Conservation (phyloP, 2,329 filamentous ascomycete species). For the Didymella sp. region DNA sequence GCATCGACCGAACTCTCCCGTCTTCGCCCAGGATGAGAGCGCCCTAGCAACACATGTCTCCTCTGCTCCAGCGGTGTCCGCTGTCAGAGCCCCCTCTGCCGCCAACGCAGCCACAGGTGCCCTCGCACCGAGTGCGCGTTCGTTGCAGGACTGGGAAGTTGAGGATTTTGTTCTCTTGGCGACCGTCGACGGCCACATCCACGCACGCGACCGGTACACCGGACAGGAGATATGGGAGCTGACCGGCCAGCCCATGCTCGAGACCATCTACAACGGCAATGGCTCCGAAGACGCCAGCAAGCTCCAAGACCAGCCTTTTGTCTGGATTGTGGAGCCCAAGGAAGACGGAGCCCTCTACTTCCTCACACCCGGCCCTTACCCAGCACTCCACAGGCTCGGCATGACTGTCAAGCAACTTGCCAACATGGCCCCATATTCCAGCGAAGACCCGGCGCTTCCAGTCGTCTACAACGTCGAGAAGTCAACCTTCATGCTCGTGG, state of each 20-base stretch:
- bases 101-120: slow-evolving; percentile 56
- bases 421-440: slow-evolving; percentile 79
- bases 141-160: slow-evolving; percentile 98
- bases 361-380: slow-evolving; percentile 72
- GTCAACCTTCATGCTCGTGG: slow-evolving; percentile 84
- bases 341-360: slow-evolving; percentile 87
- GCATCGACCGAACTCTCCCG: slow-evolving; percentile 36
- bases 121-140: slow-evolving; percentile 80
- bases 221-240: slow-evolving; percentile 87
- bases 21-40: slow-evolving; percentile 73
- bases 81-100: slow-evolving; percentile 93
- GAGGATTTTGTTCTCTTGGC: slow-evolving; percentile 99
- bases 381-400: slow-evolving; percentile 68
- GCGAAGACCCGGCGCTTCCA: slow-evolving; percentile 68
- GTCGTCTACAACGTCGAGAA: slow-evolving; percentile 92
- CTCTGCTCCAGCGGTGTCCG: slow-evolving; percentile 81
- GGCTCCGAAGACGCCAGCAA: slow-evolving; percentile 51
- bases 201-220: slow-evolving; percentile 87
- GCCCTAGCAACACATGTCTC: slow-evolving; percentile 83
- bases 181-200: slow-evolving; percentile 97
- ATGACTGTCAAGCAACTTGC: slow-evolving; percentile 86
- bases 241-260: slow-evolving; percentile 85
- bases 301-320: slow-evolving; percentile 75
- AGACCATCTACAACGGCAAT: slow-evolving; percentile 79
- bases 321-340: slow-evolving; percentile 95